phyloP scores from a whole-genome alignment of 164 flowering plant genomes.

The Aristolochia californica region DNA sequence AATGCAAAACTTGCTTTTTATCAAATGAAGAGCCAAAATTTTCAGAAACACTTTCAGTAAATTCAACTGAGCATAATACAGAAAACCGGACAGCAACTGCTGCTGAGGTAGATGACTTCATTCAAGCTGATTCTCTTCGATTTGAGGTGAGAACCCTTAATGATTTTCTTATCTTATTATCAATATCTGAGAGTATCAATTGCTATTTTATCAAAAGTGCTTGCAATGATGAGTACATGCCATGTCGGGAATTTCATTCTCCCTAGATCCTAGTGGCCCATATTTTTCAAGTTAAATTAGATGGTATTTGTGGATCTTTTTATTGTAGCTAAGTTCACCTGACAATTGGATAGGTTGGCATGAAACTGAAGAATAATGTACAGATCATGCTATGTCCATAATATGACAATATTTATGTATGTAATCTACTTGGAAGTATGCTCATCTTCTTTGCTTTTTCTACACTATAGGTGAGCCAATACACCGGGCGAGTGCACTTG shows the following conservation, averaged over 20 bases:
- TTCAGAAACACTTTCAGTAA: neutral
- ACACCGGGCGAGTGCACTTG: constrained; percentile 81
- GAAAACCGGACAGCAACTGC: constrained; percentile 3
- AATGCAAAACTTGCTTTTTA: neutral
- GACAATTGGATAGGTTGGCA: no score
- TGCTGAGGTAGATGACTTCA: constrained; percentile 8
- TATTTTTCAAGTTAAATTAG: no score
- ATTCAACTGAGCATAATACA: constrained; percentile 1
- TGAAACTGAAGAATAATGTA: no score
- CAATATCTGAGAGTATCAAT: neutral
- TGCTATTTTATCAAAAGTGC: neutral
- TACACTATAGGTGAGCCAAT: constrained; percentile 62
- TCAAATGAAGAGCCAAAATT: neutral
- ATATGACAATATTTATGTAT: no score
- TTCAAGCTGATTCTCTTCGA: constrained; percentile 10
- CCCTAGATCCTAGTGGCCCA: no score
- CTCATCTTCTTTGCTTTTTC: neutral
- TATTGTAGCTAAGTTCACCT: no score
- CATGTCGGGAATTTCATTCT: no score
- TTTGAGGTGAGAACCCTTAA: constrained; percentile 15
- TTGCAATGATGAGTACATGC: no score
- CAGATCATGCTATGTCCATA: no score
- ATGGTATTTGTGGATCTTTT: no score
- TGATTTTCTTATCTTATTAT: neutral
- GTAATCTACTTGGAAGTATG: neutral